Conservation (phyloP, 2,329 filamentous ascomycete genomes). For the Xylariaceae sp. region DNA sequence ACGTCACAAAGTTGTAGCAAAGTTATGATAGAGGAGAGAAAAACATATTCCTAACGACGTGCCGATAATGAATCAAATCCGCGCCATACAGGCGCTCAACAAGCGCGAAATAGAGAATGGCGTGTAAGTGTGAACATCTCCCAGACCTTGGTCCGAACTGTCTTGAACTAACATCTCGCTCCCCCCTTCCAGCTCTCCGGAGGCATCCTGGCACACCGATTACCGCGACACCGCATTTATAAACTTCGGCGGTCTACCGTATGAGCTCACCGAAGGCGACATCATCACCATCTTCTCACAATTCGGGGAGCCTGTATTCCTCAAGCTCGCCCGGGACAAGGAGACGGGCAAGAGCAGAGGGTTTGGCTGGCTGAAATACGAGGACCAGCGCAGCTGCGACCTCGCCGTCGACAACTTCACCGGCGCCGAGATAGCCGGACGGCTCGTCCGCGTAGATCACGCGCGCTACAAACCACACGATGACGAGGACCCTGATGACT, state of each 20-base stretch:
- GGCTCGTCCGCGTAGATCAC: constrained; percentile 83
- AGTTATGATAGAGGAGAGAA: too few relatives aligned
- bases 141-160: too few relatives aligned
- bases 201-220: constrained; percentile 94
- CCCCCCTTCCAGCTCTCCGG: constrained; percentile 74
- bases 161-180: too few relatives aligned
- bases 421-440: constrained; percentile 75
- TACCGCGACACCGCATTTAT: constrained; percentile 96
- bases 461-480: constrained; percentile 85
- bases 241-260: constrained; percentile 91
- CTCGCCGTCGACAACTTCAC: constrained; percentile 93
- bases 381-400: constrained; percentile 94
- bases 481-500: constrained; percentile 62
- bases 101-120: constrained; percentile 89
- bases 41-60: neutral
- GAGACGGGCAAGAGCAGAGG: constrained; percentile 93
- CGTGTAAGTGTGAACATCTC: too few relatives aligned
- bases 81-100: constrained; percentile 87
- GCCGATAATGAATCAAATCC: constrained; percentile 80
- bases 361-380: constrained; percentile 96
- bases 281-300: constrained; percentile 95
- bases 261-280: constrained; percentile 91
- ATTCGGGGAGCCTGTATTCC: constrained; percentile 88
- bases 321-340: constrained; percentile 89
- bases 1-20: too few relatives aligned